Percentiles rank a stretch among this genome's conserved stretches.
Conservation (phyloP, 2,329 filamentous ascomycete genomes). For the Cytospora leucostoma region DNA sequence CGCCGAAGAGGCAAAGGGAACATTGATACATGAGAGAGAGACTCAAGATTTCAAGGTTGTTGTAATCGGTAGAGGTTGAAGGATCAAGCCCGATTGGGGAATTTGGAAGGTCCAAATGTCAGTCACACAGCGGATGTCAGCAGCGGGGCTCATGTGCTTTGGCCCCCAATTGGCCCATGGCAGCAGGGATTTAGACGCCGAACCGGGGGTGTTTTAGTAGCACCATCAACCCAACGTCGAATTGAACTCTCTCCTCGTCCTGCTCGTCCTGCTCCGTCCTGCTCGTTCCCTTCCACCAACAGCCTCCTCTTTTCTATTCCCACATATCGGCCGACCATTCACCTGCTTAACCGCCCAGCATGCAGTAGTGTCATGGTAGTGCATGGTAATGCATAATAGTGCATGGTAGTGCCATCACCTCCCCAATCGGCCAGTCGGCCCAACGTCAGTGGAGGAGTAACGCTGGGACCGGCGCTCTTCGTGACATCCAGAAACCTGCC, state of each 20-base stretch:
- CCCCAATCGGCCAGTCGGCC: constrained; percentile 27
- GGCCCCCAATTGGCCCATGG: constrained; percentile 37
- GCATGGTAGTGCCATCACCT: neutral
- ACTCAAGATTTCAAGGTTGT: neutral
- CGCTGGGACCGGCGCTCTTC: constrained; percentile 28
- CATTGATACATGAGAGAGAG: constrained; percentile 1
- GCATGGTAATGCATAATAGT: neutral
- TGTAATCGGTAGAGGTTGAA: neutral
- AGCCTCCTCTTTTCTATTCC: constrained; percentile 13
- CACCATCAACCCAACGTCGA: constrained; percentile 16
- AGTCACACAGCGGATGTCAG: constrained; percentile 36
- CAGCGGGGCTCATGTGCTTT: constrained; percentile 24
- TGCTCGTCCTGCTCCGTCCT: constrained; percentile 16
- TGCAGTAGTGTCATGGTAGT: constrained; percentile 38
- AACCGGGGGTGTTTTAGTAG: constrained; percentile 7
- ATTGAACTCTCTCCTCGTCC: constrained; percentile 9
- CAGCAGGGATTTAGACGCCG: constrained; percentile 43
- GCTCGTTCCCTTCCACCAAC: constrained; percentile 15
- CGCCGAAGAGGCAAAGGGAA: neutral
- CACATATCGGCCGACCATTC: constrained; percentile 31
- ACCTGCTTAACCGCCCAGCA: constrained; percentile 44
- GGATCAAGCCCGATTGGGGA: constrained; percentile 13
- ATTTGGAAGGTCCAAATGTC: constrained; percentile 7
- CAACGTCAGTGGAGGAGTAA: neutral
- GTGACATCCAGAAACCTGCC: constrained; percentile 26